These are phyloP conservation scores for Paramecium octaurelia DNA, from an alignment of 73 alveolate species.

Conservation along the genomic window DNA sequence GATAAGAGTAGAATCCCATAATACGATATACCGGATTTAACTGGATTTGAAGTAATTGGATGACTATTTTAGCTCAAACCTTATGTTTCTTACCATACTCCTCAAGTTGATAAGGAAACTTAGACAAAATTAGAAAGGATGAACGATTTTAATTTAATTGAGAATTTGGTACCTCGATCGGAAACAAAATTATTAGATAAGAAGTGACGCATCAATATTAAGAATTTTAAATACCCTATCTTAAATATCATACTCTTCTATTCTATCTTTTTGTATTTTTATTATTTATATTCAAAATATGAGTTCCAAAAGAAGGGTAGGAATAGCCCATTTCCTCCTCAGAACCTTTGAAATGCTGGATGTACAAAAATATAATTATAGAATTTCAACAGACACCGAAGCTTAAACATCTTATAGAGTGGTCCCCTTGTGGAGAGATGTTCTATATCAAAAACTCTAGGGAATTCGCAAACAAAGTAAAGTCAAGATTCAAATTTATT, in stretches of 20 bases:
- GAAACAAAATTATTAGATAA: not conserved
- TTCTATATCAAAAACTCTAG: constrained; percentile 20
- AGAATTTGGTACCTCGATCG: constrained; percentile 2
- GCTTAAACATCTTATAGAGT: constrained; percentile 4
- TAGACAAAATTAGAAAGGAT: not conserved
- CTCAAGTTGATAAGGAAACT: constrained; percentile 49
- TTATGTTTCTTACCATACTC: constrained; percentile 55
- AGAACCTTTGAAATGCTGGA: constrained; percentile 37
- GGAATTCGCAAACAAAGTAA: constrained; percentile 33
- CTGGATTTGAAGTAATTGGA: constrained; percentile 49
- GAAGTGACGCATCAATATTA: constrained; percentile 35
- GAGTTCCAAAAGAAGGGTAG: constrained; percentile 15
- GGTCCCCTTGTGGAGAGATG: constrained; percentile 38
- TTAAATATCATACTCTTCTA: not conserved
- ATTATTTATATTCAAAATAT: not conserved
- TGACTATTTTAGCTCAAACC: constrained; percentile 35
- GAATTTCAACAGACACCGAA: not conserved
- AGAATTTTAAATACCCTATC: not conserved
- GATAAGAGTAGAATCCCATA: constrained; percentile 45
- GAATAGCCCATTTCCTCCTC: constrained; percentile 18
- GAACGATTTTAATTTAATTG: constrained; percentile 44
- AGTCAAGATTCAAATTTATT: not conserved
- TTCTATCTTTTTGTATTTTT: constrained; percentile 1
- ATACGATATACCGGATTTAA: constrained; percentile 58
- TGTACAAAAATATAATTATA: not conserved